These are phyloP conservation scores for Citrus inodora DNA, from an alignment of 345 rosid genomes.

Conservation along the genomic window DNA sequence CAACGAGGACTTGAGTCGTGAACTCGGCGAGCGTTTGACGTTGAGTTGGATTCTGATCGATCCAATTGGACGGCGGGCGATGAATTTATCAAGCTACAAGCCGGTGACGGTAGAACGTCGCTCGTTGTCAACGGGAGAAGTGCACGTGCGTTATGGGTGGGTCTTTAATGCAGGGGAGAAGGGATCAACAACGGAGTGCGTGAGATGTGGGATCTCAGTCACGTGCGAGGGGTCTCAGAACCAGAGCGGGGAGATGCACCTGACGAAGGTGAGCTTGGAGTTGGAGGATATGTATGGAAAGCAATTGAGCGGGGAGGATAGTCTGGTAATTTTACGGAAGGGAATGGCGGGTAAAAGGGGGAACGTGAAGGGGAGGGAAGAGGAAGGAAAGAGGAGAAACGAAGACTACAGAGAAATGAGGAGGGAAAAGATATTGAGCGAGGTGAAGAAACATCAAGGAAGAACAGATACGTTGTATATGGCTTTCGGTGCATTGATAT, in stretches of 20 bases:
- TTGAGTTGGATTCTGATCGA: constrained; percentile 79
- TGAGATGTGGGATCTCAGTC: constrained; percentile 48
- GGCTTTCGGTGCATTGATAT: constrained; percentile 36
- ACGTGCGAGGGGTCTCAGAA: constrained; percentile 38
- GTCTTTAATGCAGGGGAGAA: constrained; percentile 27
- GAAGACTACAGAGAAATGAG: constrained; percentile 45
- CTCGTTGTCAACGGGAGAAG: constrained; percentile 68
- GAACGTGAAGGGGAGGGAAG: constrained; percentile 26
- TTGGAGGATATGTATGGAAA: constrained; percentile 72
- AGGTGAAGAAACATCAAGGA: constrained; percentile 30
- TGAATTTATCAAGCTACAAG: constrained; percentile 59
- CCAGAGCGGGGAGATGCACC: constrained; percentile 48
- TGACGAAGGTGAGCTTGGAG: constrained; percentile 63
- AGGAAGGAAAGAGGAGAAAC: constrained; percentile 33
- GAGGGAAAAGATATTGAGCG: constrained; percentile 45
- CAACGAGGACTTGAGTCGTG: constrained; percentile 32
- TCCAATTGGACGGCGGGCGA: constrained; percentile 44
- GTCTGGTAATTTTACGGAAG: constrained; percentile 44
- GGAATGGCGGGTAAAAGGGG: constrained; percentile 51
- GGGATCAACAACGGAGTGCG: constrained; percentile 29
- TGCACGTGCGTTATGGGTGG: constrained; percentile 47
- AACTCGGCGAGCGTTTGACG: constrained; percentile 38
- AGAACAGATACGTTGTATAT: constrained; percentile 49
- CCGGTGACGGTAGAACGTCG: constrained; percentile 65
- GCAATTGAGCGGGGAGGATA: constrained; percentile 56